phyloP scores from a whole-genome alignment of 2,329 filamentous ascomycete species.

The Monascus ruber region DNA sequence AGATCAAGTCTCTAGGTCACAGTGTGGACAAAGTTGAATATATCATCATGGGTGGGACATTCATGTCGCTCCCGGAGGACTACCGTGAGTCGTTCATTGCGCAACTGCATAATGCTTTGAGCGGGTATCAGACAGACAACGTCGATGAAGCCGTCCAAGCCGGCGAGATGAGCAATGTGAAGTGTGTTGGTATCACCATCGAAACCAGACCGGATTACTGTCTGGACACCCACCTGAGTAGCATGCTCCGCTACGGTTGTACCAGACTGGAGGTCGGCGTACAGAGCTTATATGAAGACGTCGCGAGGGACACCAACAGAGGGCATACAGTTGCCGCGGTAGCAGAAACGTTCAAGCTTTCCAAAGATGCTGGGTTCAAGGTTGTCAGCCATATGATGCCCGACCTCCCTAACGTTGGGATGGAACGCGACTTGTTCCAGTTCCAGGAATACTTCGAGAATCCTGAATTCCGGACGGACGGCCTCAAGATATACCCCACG shows the following conservation, averaged over 20 bases:
- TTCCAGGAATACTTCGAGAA: slow-evolving; percentile 98
- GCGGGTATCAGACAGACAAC: slow-evolving; percentile 84
- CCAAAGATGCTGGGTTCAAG: slow-evolving; percentile 97
- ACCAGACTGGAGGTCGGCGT: slow-evolving; percentile 91
- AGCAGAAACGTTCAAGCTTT: slow-evolving; percentile 90
- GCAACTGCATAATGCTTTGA: slow-evolving; percentile 91
- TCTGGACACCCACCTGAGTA: slow-evolving; percentile 83
- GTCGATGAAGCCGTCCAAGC: slow-evolving; percentile 93
- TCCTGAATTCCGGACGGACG: slow-evolving; percentile 89
- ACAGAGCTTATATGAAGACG: slow-evolving; percentile 93
- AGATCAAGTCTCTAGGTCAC: slow-evolving; percentile 89
- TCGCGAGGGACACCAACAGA: slow-evolving; percentile 93
- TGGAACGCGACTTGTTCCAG: slow-evolving; percentile 94
- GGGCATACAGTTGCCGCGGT: slow-evolving; percentile 93
- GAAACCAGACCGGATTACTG: slow-evolving; percentile 97
- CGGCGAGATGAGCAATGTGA: slow-evolving; percentile 91
- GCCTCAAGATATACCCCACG: slow-evolving; percentile 95
- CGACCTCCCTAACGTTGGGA: slow-evolving; percentile 91
- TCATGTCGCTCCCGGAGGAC: slow-evolving; percentile 85
- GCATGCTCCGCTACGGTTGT: slow-evolving; percentile 96
- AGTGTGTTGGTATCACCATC: slow-evolving; percentile 97
- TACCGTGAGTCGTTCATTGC: slow-evolving; percentile 92
- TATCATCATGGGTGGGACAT: slow-evolving; percentile 99
- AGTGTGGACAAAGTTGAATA: slow-evolving; percentile 99
- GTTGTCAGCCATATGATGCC: slow-evolving; percentile 99